Base-by-base conservation (phyloP, 345 rosid genomes). In the Clausena lansium region DNA sequence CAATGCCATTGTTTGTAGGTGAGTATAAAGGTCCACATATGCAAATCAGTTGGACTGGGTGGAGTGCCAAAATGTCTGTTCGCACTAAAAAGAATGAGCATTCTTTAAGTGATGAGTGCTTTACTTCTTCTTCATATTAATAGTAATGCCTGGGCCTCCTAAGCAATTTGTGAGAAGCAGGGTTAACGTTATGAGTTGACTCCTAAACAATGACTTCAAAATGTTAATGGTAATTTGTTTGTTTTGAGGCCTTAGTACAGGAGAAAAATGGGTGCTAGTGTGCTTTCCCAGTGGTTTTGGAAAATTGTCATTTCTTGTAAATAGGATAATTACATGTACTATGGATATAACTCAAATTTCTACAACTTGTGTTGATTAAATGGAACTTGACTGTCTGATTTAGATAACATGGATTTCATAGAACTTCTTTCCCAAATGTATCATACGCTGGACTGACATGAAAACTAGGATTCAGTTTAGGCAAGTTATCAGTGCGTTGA, bases 1-100 rank as follows among this genome's bases (percentile, higher is more conserved):
- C 54, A 95, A 91, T 78, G 98, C 97, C 67, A 87, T 93, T 28
- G 93, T 95, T 77, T 92, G 95, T 71, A 90, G 98, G 97, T 93
- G 83, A 58, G 62, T 20, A 84, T 72, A 10, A 36, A 15, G 24
- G 47, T 58, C 41, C 25, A 7, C 7, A 15, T 24, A 47, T 65
- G 54, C 62, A 47, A 63, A 64, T 50, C 24, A 32, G 22, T 17
- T 62, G 41, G 27, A 28, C n/a, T 61, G 36, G 45, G n/a, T 13
- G 27, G 24, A 61, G 8, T 17, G 27, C 59, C 45, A 60, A 24
- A 7, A 14, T 4, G 61, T 73, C 25, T 41, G 38, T 60, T 73
- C 27, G 55, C 7, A 41, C 13, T 41, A 11, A 13, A 45, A 60
- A 36, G 65, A 57, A n/a, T 14, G 50, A 19, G 14, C 9, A 9